A percentile compares a stretch with the other conserved stretches of the same genome.
Evolutionary conservation across 257 asterid species (phyloP).

Genomic region (Plantago major): DNA sequence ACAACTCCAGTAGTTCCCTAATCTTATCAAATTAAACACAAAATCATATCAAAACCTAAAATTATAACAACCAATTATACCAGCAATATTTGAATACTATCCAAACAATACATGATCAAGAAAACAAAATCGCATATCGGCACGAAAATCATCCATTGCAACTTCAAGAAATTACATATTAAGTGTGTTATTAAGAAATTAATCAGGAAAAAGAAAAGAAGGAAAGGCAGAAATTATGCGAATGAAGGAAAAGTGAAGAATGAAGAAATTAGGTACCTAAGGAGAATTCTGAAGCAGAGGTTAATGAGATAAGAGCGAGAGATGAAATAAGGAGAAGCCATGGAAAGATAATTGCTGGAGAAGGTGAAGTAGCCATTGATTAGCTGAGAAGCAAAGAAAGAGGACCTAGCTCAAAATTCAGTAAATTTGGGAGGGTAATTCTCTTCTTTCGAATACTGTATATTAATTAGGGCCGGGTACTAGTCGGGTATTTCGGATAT

Average conservation of each 20-base stretch:
- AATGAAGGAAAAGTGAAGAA: constrained; percentile 6
- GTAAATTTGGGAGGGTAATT: constrained; percentile 19
- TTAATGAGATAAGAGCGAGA: constrained; percentile 15
- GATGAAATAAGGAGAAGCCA: constrained; percentile 29
- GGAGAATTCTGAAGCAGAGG: constrained; percentile 34
- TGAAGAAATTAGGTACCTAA: constrained; percentile 39
- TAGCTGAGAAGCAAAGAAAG: background rate
- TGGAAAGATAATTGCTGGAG: constrained; percentile 20
- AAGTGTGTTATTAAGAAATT: background rate
- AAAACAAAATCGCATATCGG: constrained; percentile 1
- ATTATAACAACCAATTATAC: background rate
- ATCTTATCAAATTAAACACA: background rate
- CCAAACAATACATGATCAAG: background rate
- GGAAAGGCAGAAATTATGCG: background rate
- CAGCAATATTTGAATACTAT: background rate
- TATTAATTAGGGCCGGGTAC: no score
- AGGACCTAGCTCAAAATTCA: constrained; percentile 9
- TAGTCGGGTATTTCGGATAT: no score
- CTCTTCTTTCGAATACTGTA: background rate
- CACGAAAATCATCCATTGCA: constrained; percentile 1
- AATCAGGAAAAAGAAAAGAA: background rate
- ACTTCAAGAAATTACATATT: background rate
- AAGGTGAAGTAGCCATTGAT: constrained; percentile 35
- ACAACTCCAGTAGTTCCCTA: no score
- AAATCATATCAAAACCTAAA: constrained; percentile 12